Conservation (phyloP, 2,329 filamentous ascomycete genomes). For the Fusarium sp. region DNA sequence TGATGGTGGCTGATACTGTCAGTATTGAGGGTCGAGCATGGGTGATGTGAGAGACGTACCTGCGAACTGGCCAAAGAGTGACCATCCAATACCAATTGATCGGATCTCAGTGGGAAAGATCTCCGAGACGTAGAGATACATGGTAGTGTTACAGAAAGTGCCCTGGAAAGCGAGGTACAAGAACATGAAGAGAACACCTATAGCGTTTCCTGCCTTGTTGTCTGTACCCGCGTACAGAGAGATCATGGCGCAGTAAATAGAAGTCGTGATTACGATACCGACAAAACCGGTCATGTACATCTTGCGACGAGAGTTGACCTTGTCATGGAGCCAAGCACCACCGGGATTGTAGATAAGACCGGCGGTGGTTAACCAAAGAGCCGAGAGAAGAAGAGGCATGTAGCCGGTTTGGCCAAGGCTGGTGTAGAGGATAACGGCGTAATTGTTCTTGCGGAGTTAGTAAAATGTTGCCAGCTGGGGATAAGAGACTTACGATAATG, state of each 20-base stretch:
- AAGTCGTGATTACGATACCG: slow-evolving; percentile 54
- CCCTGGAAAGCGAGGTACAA: slow-evolving; percentile 63
- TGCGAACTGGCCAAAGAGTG: slow-evolving; percentile 61
- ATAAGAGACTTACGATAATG: no score
- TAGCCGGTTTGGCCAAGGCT: slow-evolving; percentile 54
- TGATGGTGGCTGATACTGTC: slow-evolving; percentile 50
- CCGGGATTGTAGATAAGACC: slow-evolving; percentile 62
- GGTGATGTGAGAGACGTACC: no score
- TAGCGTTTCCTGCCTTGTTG: slow-evolving; percentile 54
- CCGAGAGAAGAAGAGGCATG: slow-evolving; percentile 55
- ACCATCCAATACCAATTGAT: slow-evolving; percentile 64
- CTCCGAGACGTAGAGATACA: slow-evolving; percentile 55
- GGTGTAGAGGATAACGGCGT: slow-evolving; percentile 54
- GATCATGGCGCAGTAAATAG: slow-evolving; percentile 52
- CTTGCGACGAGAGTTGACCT: slow-evolving; percentile 60
- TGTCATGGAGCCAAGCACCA: slow-evolving; percentile 61
- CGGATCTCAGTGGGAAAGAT: slow-evolving; percentile 61
- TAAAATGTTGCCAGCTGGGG: no score
- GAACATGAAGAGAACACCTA: slow-evolving; percentile 58
- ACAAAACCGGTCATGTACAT: slow-evolving; percentile 56
- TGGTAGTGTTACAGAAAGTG: slow-evolving; percentile 55
- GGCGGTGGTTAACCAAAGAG: slow-evolving; percentile 58
- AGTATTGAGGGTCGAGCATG: fast-evolving
- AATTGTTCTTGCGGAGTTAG: slow-evolving; percentile 62
- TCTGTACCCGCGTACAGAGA: slow-evolving; percentile 52